A percentile compares a stretch with the other conserved stretches of the same genome.
These are phyloP conservation scores for Solanum sitiens DNA, from an alignment of 257 asterid species.

Conservation along the genomic window DNA sequence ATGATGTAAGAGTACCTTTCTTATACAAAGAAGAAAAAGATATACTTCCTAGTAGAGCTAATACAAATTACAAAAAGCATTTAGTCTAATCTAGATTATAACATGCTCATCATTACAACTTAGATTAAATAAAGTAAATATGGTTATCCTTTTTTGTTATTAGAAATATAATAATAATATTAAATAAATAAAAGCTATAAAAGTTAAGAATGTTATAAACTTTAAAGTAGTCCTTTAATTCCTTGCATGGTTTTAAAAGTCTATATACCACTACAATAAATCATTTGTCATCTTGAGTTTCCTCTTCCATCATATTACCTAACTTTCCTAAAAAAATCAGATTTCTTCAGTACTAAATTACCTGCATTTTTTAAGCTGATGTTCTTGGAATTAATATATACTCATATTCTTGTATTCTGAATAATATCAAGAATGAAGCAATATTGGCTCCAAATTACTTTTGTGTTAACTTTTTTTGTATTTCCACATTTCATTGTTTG, in stretches of 20 bases:
- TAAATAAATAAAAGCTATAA: neutral
- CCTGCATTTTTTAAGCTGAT: neutral
- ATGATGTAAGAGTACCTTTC: neutral
- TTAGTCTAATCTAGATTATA: neutral
- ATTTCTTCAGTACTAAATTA: neutral
- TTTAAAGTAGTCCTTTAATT: neutral
- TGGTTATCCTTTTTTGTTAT: neutral
- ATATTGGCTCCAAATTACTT: neutral
- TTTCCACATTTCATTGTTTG: neutral
- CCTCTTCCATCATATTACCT: neutral
- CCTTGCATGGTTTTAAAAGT: neutral
- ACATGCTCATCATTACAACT: neutral
- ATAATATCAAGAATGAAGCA: neutral
- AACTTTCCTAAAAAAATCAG: neutral
- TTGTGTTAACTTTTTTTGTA: neutral
- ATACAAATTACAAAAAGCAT: neutral
- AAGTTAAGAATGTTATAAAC: neutral
- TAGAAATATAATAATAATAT: neutral
- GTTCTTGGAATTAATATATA: neutral
- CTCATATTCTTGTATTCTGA: neutral
- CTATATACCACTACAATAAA: neutral
- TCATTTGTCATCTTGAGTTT: neutral
- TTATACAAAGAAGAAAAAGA: neutral
- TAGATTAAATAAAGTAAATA: neutral
- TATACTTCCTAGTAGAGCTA: neutral